These are phyloP conservation scores for Ophiocordyceps sinensis DNA, from an alignment of 2,329 filamentous ascomycete species.

Conservation along the genomic window DNA sequence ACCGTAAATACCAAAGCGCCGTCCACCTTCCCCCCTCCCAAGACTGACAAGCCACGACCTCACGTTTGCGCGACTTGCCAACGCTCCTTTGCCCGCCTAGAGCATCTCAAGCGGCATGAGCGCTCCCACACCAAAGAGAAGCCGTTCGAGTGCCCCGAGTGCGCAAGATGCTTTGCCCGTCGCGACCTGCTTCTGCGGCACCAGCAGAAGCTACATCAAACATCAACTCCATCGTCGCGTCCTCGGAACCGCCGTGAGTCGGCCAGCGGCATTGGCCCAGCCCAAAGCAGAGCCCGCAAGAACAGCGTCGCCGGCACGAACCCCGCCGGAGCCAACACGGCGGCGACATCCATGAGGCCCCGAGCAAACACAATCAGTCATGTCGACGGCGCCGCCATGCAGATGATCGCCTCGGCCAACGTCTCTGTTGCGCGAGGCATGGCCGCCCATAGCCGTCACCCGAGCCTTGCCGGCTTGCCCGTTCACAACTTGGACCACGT, in stretches of 20 bases:
- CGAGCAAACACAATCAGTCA: constrained; percentile 95
- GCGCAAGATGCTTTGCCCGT: constrained; percentile 84
- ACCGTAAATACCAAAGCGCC: constrained; percentile 33
- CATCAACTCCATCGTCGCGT: constrained; percentile 72
- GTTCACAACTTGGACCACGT: constrained; percentile 44
- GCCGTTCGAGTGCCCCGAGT: constrained; percentile 94
- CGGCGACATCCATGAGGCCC: constrained; percentile 55
- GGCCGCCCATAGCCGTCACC: constrained; percentile 53
- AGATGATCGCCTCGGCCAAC: constrained; percentile 51
- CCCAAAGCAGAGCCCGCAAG: constrained; percentile 68
- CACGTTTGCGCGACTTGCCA: constrained; percentile 87
- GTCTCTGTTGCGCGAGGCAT: constrained; percentile 33
- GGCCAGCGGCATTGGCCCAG: constrained; percentile 54
- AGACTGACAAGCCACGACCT: constrained; percentile 93
- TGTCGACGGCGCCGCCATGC: constrained; percentile 64
- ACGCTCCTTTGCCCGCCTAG: constrained; percentile 83
- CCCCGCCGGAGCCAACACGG: constrained; percentile 27
- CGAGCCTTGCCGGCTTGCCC: constrained; percentile 56
- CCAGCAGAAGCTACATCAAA: constrained; percentile 97
- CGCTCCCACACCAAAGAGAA: constrained; percentile 98
- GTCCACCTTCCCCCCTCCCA: constrained; percentile 58
- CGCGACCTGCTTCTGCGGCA: constrained; percentile 84
- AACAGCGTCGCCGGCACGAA: constrained; percentile 63
- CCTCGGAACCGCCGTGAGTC: constrained; percentile 86
- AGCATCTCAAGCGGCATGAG: constrained; percentile 95